These are phyloP conservation scores for Plasmopara halstedii DNA, from an alignment of 352 stramenopile species.

Conservation along the genomic window DNA sequence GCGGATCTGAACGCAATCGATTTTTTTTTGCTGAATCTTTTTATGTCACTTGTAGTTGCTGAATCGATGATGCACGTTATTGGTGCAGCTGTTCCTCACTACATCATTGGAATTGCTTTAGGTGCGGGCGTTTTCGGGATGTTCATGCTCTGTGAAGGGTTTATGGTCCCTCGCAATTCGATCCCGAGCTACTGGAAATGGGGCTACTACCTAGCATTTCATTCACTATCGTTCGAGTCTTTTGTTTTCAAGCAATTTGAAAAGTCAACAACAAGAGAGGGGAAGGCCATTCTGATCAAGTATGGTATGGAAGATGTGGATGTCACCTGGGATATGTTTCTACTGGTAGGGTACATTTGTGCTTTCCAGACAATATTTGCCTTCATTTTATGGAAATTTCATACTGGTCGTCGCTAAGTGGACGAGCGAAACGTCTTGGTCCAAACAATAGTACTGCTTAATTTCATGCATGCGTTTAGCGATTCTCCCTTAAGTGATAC, in stretches of 20 bases:
- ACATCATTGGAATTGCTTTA: slow-evolving; percentile 76
- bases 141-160: slow-evolving; percentile 76
- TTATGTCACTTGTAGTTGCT: slow-evolving; percentile 59
- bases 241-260: slow-evolving; percentile 77
- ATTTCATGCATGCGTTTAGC: no score
- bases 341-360: slow-evolving; percentile 27
- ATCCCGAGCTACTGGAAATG: slow-evolving; percentile 72
- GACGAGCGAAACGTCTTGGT: no score
- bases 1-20: slow-evolving; percentile 48
- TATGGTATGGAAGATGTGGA: slow-evolving; percentile 43
- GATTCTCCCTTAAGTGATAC: no score
- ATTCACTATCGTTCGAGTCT: slow-evolving; percentile 74
- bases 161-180: slow-evolving; percentile 49
- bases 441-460: no score
- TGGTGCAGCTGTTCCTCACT: slow-evolving; percentile 56
- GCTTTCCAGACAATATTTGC: slow-evolving; percentile 29
- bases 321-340: slow-evolving; percentile 31
- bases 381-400: slow-evolving; percentile 19
- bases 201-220: slow-evolving; percentile 81
- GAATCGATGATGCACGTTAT: slow-evolving; percentile 80
- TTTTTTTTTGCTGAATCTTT: slow-evolving; percentile 57
- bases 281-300: slow-evolving; percentile 12
- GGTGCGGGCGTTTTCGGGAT: slow-evolving; percentile 67
- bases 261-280: slow-evolving; percentile 12
- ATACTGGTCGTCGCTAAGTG: slow-evolving; percentile 7